Base-by-base conservation (phyloP, 2,329 filamentous ascomycete genomes). In the Trichoderma atrobrunneum region DNA sequence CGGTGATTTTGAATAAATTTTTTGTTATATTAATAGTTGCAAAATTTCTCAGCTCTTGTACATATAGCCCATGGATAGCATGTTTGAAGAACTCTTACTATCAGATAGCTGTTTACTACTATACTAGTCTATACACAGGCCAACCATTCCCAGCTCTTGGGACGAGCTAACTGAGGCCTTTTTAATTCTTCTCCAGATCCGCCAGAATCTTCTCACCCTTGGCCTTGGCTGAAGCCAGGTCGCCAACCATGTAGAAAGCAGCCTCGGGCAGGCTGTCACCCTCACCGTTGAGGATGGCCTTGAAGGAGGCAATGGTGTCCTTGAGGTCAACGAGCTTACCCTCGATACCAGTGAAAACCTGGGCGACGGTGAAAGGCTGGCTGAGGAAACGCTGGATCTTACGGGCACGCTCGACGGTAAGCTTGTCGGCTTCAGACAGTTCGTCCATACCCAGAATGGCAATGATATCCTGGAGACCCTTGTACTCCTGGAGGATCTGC, bases 371-470 rank as follows among this genome's bases (percentile, higher is more conserved):
- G 91, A 99, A 99, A 83, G 96, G 96, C 90, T 99, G 96, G 86
- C 90, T 93, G 89, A 99, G 89, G 94, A 99, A 99, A 92, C 95
- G 93, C 90, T 99, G 96, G 84, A 99, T 92, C 91, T 98, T 98
- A 89, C 96, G 95, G 86, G 96, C 96, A 91, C 96, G 96, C 92
- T 99, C 96, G 90, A 99, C 96, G 80, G 96, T 98, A 81, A 99
- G 91, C 92, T 99, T 98, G 87, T 99, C 96, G 81, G 93, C 93
- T 90, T 98, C 96, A 77, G 96, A 98, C 87, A 99, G 88, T 85
- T 99, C 96, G 86, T 99, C 96, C 96, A 99, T 98, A 92, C 95
- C 95, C 84, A 98, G 87, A 94, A 99, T 99, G 86, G 96, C 96
- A 89, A 98, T 98, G 91, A 99, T 99, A 89, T 99, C 96, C 89